A percentile compares a stretch with the other conserved stretches of the same genome.
These are phyloP conservation scores for Wickerhamiella kurtzmanii DNA, from an alignment of 805 yeast genomes.

Conservation along the genomic window DNA sequence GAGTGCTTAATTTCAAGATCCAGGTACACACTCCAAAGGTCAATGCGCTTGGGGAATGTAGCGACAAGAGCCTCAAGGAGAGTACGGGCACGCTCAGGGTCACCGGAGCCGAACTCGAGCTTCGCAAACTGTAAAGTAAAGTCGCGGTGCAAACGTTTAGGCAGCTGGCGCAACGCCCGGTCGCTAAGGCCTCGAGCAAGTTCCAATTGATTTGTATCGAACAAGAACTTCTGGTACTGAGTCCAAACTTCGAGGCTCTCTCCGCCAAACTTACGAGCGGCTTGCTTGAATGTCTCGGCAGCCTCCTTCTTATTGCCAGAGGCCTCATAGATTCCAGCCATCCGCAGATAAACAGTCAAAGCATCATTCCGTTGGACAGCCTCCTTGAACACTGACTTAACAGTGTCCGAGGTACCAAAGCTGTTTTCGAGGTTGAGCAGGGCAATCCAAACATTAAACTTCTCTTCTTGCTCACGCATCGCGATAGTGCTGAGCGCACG, in stretches of 20 bases:
- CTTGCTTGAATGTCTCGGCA: conserved; percentile 46
- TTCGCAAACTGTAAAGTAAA: conserved; percentile 80
- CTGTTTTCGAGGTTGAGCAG: conserved; percentile 83
- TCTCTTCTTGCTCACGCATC: conserved; percentile 85
- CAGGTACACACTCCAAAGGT: conserved; percentile 87
- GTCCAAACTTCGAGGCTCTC: conserved; percentile 65
- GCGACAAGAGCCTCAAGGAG: conserved; percentile 83
- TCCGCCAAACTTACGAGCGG: conserved; percentile 68
- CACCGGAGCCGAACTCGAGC: conserved; percentile 68
- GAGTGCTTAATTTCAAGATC: conserved; percentile 75
- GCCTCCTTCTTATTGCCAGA: conserved; percentile 65
- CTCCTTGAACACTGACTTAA: conserved; percentile 68
- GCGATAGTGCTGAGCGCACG: conserved; percentile 84
- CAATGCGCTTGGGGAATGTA: conserved; percentile 83
- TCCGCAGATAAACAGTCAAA: conserved; percentile 61
- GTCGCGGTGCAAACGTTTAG: conserved; percentile 29
- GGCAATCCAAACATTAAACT: conserved; percentile 92
- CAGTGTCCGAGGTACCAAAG: conserved; percentile 74
- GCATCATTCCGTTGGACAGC: conserved; percentile 90
- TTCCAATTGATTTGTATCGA: conserved; percentile 38
- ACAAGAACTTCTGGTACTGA: conserved; percentile 60
- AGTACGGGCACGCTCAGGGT: conserved; percentile 87
- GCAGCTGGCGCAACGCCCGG: conserved; percentile 48
- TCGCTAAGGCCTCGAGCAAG: conserved; percentile 54
- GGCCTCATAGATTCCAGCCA: conserved; percentile 59